Percentiles rank a stretch among this genome's conserved stretches.
Conservation (phyloP, 345 rosid genomes). For the Euclidium syriacum region DNA sequence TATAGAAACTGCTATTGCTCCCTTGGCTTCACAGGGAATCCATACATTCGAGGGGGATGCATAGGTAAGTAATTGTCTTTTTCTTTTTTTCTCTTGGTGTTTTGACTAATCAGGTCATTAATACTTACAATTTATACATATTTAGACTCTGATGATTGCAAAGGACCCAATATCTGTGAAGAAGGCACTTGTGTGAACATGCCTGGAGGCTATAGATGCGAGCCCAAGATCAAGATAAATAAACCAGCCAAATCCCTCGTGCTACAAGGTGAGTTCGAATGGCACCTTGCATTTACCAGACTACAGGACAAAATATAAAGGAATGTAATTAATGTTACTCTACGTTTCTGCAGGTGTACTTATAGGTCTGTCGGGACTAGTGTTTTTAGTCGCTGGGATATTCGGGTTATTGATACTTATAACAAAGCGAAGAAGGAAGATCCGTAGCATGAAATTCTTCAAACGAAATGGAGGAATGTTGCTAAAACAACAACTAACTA, state of each 20-base stretch:
- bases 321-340: background rate
- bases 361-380: background rate
- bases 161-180: background rate
- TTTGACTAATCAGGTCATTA: background rate
- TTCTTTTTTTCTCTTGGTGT: background rate
- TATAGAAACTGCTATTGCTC: conserved; percentile 4
- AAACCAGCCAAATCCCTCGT: background rate
- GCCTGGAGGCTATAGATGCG: background rate
- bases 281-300: background rate
- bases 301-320: background rate
- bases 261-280: too few species aligned
- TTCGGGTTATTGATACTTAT: background rate
- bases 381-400: background rate
- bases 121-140: background rate
- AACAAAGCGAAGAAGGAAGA: background rate
- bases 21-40: conserved; percentile 1
- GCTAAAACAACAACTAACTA: conserved; percentile 6
- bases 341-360: background rate
- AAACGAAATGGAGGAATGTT: conserved; percentile 25
- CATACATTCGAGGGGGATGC: conserved; percentile 7
- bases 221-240: too few species aligned
- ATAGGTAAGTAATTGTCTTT: background rate
- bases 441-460: background rate
- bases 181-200: conserved; percentile 4
- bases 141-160: background rate